Base-by-base conservation (phyloP, 805 yeast species). In the Wickerhamiella australiensis region DNA sequence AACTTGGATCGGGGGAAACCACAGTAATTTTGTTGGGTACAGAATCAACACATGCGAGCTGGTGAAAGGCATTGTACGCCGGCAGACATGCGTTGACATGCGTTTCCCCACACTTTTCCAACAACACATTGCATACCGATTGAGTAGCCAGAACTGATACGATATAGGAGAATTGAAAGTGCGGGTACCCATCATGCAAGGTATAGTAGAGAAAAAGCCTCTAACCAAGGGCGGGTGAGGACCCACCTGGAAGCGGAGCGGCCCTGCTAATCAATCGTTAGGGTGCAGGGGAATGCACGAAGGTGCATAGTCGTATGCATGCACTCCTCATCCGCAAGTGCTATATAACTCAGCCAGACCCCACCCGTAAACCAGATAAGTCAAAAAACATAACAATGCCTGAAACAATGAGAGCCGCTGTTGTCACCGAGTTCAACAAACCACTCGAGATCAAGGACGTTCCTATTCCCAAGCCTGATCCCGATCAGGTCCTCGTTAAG, bases 381-480 rank as follows among this genome's bases (percentile, higher is more conserved):
- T 7, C 7, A 18, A 36, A 5, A 8, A 4, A 36, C 38, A 25
- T 18, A 15, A 20, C 44, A 42, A 40, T 50, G 38, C 37, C 48
- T 23, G 33, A 49, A 37, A 57, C 58, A 13, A 57, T 57, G 70
- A 81, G 80, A 63, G 92, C 79, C 51, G 76, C 80, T 41, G 71
- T 80, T 61, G 80, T 80, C 67, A 80, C 80, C 65, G 75, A 73
- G 62, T 68, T 71, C 68, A 77, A 78, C 55, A 86, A 86, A 59
- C 73, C 76, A 52, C 67, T 83, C 57, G 65, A 68, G 54, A 80
- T 79, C 74, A 75, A 75, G 63, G 87, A 84, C 59, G 77, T 84
- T 54, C 82, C 88, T 49, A 90, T 85, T 51, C 94, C 94, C 60
- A 68, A 65, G 45, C 94, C 94, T 60, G 80, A 76, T 63, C 69